Evolutionary conservation across 2,329 filamentous ascomycete species (phyloP), one percentile per base, ranked within the genome.

Genomic region (Fusarium stilboides): DNA sequence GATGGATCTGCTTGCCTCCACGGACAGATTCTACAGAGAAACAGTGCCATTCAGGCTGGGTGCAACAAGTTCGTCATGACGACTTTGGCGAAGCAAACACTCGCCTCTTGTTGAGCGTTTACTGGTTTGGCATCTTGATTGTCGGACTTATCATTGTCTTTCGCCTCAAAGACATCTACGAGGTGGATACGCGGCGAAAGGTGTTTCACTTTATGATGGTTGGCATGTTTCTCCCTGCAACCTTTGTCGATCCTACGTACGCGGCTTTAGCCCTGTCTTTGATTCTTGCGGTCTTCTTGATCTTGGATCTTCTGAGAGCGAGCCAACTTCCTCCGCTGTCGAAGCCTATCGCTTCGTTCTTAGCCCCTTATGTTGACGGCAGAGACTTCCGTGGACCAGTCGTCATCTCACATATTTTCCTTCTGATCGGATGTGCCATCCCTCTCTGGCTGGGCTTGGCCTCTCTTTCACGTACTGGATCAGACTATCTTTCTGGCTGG

Each of bases 131-230:
- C 6, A 88, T 97, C 56, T 86, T 98, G 17, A 77, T 87, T 17
- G 77, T 89, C 2, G 96, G 95, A 1, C 85, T 98, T 36, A 81
- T 89, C 12, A 84, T 92, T 6, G 93, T 98, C 9, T 88, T 96
- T 53, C 88, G 86, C 42, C 86, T 97, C 37, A 92, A 91, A 40
- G 84, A 89, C 5, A 84, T 93, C 50, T 94, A 92, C 70, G 94
- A 98, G 80, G 95, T 99, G 46, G 96, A 99, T 80, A 99, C 96
- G 2, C 89, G 96, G 50, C 90, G 96, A 51, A 99, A 99, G 80
- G 93, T 98, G 24, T 99, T 99, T 78, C 96, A 99, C 79, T 97
- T 97, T 72, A 97, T 95, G 87, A 98, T 98, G 92, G 95, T 98
- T 9, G 89, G 90, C 57, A 98, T 99, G 93, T 91, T 99, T 57